Conservation (phyloP, 148 eudicot species). For the Tetragonia tetragonoides region DNA sequence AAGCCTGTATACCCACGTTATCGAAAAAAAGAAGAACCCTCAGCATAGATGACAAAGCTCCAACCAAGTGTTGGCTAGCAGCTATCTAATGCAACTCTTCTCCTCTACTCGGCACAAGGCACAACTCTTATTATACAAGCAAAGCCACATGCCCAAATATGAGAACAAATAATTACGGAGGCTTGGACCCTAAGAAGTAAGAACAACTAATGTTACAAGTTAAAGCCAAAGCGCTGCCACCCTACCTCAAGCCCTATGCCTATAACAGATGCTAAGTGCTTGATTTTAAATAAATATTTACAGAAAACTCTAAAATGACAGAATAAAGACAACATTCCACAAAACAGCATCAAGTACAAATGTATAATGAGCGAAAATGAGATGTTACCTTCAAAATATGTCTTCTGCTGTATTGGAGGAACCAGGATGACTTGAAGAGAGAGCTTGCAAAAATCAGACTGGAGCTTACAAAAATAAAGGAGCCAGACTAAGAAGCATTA, state of each 20-base stretch:
- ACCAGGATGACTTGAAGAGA: slow-evolving; percentile 1
- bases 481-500: slow-evolving; percentile 30
- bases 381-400: slow-evolving; percentile 14
- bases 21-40: no score
- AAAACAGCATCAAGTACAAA: slow-evolving; percentile 12
- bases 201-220: background rate
- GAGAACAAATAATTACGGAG: background rate
- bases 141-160: background rate
- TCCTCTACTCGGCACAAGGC: background rate
- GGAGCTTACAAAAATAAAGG: background rate
- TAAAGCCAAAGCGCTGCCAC: background rate
- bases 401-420: slow-evolving; percentile 15
- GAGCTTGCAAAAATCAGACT: slow-evolving; percentile 13
- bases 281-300: background rate
- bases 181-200: background rate
- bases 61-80: background rate
- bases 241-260: background rate
- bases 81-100: background rate
- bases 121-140: background rate
- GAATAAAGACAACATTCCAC: background rate
- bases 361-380: slow-evolving; percentile 2
- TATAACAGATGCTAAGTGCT: background rate
- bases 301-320: background rate
- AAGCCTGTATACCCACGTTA: no score
- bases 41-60: background rate